Conservation (phyloP, 1,139 yeast genomes). For the Hansenula lynferdii region DNA sequence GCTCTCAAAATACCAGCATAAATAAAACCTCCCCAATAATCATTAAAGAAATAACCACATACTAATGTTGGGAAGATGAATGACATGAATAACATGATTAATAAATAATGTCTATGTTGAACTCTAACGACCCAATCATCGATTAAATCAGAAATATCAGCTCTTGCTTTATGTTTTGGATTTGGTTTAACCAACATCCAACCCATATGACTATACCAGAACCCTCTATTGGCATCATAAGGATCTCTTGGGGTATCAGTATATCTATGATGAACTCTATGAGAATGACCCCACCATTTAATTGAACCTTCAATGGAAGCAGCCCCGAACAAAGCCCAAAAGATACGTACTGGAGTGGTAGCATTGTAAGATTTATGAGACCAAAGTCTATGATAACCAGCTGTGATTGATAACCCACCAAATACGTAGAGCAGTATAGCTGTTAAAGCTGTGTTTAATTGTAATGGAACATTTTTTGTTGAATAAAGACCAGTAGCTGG, state of each 20-base stretch:
- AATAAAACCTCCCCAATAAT: conserved; percentile 87
- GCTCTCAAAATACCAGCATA: conserved; percentile 88
- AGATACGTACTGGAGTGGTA: conserved; percentile 59
- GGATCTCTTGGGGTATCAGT: conserved; percentile 98
- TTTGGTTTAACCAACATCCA: conserved; percentile 96
- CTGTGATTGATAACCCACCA: conserved; percentile 90
- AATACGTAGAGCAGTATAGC: conserved; percentile 59
- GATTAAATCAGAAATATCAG: conserved; percentile 89
- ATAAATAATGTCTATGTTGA: conserved; percentile 89
- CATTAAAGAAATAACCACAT: conserved; percentile 83
- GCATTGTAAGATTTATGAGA: conserved; percentile 89
- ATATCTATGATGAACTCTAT: conserved; percentile 95
- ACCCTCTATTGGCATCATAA: conserved; percentile 92
- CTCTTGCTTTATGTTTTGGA: conserved; percentile 94
- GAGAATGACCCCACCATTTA: conserved; percentile 99
- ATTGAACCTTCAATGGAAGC: conserved; percentile 96
- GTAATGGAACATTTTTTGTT: conserved; percentile 54
- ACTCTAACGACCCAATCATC: conserved; percentile 87
- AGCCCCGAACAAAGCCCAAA: conserved; percentile 84
- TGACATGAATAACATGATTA: conserved; percentile 61
- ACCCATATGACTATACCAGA: conserved; percentile 95
- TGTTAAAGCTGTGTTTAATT: conserved; percentile 53
- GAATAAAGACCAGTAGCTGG: conserved; percentile 61
- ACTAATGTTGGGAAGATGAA: conserved; percentile 69
- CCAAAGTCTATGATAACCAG: conserved; percentile 88